Base-by-base conservation (phyloP, 257 asterid genomes). In the Penstemon newberryi region DNA sequence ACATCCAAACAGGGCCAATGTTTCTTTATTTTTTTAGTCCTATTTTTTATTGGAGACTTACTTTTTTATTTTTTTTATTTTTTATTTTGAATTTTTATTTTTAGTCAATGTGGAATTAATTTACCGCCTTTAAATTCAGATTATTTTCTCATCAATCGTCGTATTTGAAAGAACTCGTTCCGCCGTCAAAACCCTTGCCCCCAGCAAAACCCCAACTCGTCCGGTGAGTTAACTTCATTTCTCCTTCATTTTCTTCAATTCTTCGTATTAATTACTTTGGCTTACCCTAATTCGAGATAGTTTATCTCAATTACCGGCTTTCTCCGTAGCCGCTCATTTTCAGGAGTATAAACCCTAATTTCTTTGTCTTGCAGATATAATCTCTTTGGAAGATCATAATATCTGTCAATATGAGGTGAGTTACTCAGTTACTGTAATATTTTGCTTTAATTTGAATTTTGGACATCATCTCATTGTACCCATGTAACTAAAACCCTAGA, bases 371-470 rank as follows among this genome's bases (percentile, higher is more conserved):
- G 68, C 50, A 63, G 59, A 67, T 5, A 18, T 47, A 40, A 6
- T 43, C 66, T 10, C 50, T 45, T 47, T 15, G 5, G 66, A 10
- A 60, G 65, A 46, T 70, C 70, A 11, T 60, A 77, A 53, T 46
- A 57, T 37, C 6, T 47, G 51, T 44, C 12, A 56, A 68, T 7
- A 75, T 79, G 81, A 75, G 77, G 81, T 79, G 66, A 69, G 72
- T 55, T 46, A 0, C 37, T 39, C 3, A 71, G 70, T 52, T 43
- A 2, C 44, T 42, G 4, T 38, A 8, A 9, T 50, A 3, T 65
- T 53, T 18, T 45, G 15, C 40, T 3, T 59, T 37, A 25, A 44
- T 61, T 70, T 61, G 57, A 40, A 25, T 42, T 66, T 67, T 38
- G 55, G 4, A 66, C 52, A 50, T 55, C 46, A 0, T 60, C 54